Evolutionary conservation across 106 monocot species (phyloP).

Genomic region (Allium fistulosum): DNA sequence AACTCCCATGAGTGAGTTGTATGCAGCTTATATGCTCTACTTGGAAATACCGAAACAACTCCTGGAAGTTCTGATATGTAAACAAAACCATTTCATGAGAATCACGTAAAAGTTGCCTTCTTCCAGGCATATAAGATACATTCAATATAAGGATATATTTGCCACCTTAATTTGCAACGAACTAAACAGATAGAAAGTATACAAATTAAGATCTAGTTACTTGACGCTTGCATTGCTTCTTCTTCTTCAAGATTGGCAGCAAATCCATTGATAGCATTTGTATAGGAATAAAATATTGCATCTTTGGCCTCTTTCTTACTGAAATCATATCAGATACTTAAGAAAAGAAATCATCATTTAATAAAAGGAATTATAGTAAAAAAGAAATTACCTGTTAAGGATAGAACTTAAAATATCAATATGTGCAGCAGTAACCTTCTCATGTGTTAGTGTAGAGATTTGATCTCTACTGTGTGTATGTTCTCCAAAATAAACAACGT

Average conservation of each 20-base stretch:
- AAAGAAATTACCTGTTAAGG: slow-evolving; percentile 8
- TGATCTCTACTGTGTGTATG: slow-evolving; percentile 2
- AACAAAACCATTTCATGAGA: not conserved
- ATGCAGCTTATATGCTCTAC: slow-evolving; percentile 42
- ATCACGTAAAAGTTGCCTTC: not conserved
- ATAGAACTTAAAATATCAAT: slow-evolving; percentile 18
- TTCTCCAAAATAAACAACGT: slow-evolving; percentile 19
- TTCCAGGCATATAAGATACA: not conserved
- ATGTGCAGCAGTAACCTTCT: slow-evolving; percentile 8
- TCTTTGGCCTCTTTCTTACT: slow-evolving; percentile 28
- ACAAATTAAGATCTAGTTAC: slow-evolving; percentile 5
- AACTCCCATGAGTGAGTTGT: slow-evolving; percentile 71
- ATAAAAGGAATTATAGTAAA: not conserved
- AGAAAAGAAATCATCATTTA: not conserved
- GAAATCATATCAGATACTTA: not conserved
- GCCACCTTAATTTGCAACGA: not conserved
- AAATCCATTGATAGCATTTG: slow-evolving; percentile 28
- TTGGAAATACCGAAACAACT: slow-evolving; percentile 48
- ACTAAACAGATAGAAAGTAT: not conserved
- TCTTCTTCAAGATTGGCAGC: slow-evolving; percentile 35
- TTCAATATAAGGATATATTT: not conserved
- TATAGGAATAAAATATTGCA: slow-evolving; percentile 33
- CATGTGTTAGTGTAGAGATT: not conserved
- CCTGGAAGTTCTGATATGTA: slow-evolving; percentile 24
- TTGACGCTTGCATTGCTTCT: slow-evolving; percentile 18